Percentiles rank a stretch among this genome's conserved stretches.
phyloP scores from a whole-genome alignment of 305 asterid genomes.

The Lippia alba region DNA sequence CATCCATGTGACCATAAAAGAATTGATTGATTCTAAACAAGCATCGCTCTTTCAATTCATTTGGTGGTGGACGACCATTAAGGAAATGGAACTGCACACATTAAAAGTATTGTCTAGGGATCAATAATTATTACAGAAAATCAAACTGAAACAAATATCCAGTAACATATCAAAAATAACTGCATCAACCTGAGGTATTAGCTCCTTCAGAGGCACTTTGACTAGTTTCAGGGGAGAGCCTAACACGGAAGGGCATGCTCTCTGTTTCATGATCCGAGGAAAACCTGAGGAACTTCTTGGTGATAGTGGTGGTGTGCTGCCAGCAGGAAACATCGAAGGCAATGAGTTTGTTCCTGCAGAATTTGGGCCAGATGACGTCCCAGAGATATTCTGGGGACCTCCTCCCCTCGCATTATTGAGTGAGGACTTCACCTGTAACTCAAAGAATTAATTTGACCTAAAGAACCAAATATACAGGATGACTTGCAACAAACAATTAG shows the following conservation, averaged over 20 bases:
- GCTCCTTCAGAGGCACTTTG: constrained; percentile 91
- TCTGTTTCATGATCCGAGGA: constrained; percentile 81
- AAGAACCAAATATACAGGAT: constrained; percentile 20
- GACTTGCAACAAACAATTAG: constrained; percentile 31
- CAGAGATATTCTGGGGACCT: constrained; percentile 69
- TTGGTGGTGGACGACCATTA: constrained; percentile 91
- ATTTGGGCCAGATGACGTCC: constrained; percentile 69
- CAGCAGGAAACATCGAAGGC: constrained; percentile 98
- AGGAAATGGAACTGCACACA: constrained; percentile 88
- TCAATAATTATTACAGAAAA: constrained; percentile 26
- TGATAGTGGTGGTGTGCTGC: constrained; percentile 98
- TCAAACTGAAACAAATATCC: constrained; percentile 28
- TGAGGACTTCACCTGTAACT: constrained; percentile 81
- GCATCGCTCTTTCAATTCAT: constrained; percentile 93
- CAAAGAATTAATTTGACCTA: not conserved
- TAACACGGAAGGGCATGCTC: constrained; percentile 82
- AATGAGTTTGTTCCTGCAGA: constrained; percentile 68
- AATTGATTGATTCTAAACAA: constrained; percentile 93
- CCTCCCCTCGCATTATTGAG: constrained; percentile 77
- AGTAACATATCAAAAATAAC: constrained; percentile 30
- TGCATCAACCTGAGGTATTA: constrained; percentile 85
- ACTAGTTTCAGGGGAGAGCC: constrained; percentile 89
- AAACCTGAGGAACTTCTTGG: constrained; percentile 95
- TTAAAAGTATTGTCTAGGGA: constrained; percentile 34
- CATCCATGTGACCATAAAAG: constrained; percentile 89